Evolutionary conservation across 352 stramenopile genomes (phyloP).

Genomic region (Phytophthora quininea): DNA sequence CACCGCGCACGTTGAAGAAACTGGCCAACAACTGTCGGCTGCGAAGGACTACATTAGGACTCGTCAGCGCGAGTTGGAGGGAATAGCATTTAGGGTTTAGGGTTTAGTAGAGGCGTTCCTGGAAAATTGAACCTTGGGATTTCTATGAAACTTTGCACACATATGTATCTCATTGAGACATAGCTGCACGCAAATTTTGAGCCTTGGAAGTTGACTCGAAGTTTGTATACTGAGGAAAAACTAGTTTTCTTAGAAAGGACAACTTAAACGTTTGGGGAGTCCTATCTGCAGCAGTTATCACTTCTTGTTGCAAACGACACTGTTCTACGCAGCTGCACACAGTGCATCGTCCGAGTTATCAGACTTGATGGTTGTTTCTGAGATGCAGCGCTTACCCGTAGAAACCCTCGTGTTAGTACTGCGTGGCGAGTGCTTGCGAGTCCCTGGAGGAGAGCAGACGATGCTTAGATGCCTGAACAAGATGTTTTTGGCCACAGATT

Average conservation of each 20-base stretch:
- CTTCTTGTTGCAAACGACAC: conserved; percentile 60
- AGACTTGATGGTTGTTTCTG: conserved; percentile 37
- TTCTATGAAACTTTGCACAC: no score
- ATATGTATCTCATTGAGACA: no score
- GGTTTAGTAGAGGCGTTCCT: no score
- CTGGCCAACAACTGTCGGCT: no score
- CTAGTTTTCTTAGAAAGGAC: conserved; percentile 1
- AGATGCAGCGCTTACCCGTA: conserved; percentile 57
- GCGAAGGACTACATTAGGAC: no score
- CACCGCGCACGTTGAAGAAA: no score
- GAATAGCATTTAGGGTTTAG: no score
- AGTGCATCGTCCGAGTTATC: conserved; percentile 30
- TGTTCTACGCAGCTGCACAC: conserved; percentile 60
- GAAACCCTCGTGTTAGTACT: conserved; percentile 68
- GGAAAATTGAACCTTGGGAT: no score
- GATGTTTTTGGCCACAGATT: conserved; percentile 44
- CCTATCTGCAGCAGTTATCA: conserved; percentile 73
- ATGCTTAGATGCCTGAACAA: conserved; percentile 48
- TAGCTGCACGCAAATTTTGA: no score
- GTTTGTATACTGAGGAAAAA: no score
- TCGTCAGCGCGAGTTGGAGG: no score
- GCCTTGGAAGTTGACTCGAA: no score
- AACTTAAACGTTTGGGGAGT: conserved; percentile 56
- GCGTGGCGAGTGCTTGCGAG: conserved; percentile 60
- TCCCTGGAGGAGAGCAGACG: conserved; percentile 61